phyloP scores from a whole-genome alignment of 805 yeast genomes.

The Sugiyamaella valdiviana region DNA sequence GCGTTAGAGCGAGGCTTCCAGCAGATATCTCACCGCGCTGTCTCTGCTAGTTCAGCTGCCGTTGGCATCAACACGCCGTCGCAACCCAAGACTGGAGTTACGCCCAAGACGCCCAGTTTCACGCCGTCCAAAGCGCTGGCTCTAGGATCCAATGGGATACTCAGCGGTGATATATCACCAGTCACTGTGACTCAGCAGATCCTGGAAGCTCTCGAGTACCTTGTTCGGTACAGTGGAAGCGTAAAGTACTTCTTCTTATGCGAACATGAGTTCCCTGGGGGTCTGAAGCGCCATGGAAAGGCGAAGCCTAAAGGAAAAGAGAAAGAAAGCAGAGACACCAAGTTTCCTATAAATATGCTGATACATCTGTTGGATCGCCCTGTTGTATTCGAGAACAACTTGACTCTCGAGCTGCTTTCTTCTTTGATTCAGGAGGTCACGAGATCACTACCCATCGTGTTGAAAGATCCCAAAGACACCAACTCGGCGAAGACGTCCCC shows the following conservation, averaged over 20 bases:
- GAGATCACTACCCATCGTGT: slow-evolving; percentile 55
- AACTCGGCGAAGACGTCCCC: slow-evolving; percentile 12
- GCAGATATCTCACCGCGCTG: slow-evolving; percentile 49
- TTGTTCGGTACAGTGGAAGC: slow-evolving; percentile 61
- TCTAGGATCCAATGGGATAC: not conserved
- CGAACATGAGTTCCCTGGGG: slow-evolving; percentile 55
- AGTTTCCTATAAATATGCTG: slow-evolving; percentile 67
- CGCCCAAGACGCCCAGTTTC: slow-evolving; percentile 9
- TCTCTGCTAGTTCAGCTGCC: slow-evolving; percentile 7
- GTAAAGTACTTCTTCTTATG: slow-evolving; percentile 69
- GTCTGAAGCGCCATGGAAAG: slow-evolving; percentile 35
- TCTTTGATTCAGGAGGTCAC: slow-evolving; percentile 72
- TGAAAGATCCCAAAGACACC: slow-evolving; percentile 32
- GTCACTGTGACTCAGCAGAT: slow-evolving; percentile 68
- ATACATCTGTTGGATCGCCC: slow-evolving; percentile 56
- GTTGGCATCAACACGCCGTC: not conserved
- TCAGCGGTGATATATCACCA: slow-evolving; percentile 50
- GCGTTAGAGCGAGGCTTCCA: slow-evolving; percentile 57
- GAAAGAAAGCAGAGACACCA: slow-evolving; percentile 29
- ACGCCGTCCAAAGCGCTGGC: slow-evolving; percentile 7
- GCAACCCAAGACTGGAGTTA: not conserved
- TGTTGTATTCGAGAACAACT: slow-evolving; percentile 63
- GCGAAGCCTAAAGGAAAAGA: slow-evolving; percentile 32
- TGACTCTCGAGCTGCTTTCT: slow-evolving; percentile 69
- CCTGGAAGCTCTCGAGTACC: slow-evolving; percentile 64